Base-by-base conservation (phyloP, 2,329 filamentous ascomycete genomes). In the Fusarium torulosum region DNA sequence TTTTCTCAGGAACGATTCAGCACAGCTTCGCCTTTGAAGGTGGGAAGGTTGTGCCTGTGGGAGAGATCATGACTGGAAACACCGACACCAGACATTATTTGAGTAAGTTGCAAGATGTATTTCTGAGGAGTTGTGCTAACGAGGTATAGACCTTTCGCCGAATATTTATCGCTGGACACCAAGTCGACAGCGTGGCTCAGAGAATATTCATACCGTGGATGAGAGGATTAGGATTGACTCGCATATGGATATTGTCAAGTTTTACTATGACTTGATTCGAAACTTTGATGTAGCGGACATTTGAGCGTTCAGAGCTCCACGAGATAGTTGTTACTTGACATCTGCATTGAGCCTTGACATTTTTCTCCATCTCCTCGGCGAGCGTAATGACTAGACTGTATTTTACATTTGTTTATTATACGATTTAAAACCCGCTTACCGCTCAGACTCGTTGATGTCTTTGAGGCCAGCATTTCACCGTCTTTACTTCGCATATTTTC, bases 1-100 rank as follows among this genome's bases (percentile, higher is more conserved):
- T 85, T 4, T 79, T 88, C 20, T 82, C 85, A 0, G 85, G 85
- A 4, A 87, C 84, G 0, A 83, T 79, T 75, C 54, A 81, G 79
- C 58, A 84, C 76, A 31, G 70, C 1, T 75, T 77, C 53, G 73
- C 85, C 2, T 84, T 83, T 40, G 81, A 84, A 1, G 77, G 81
- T 4, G 79, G 83, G 3, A 76, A 85, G 3, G 78, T 89, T 4
- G 83, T 89, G 0, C 82, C 86, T 0, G 85, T 85, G 0, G 82
- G 82, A 0, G 74, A 77, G 53, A 77, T 78, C 55, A 82, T 82
- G 80, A 80, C 75, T 6, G 80, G 79, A 7, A 82, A 82, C 63
- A 82, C 80, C 0, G 80, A 82, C 33, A 81, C 79, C 1, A 71
- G 77, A n/a, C 80, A 81, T 58, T 82, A 81, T 46, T 72, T 79